phyloP scores from a whole-genome alignment of 106 monocot species.

The Narthecium ossifragum region DNA sequence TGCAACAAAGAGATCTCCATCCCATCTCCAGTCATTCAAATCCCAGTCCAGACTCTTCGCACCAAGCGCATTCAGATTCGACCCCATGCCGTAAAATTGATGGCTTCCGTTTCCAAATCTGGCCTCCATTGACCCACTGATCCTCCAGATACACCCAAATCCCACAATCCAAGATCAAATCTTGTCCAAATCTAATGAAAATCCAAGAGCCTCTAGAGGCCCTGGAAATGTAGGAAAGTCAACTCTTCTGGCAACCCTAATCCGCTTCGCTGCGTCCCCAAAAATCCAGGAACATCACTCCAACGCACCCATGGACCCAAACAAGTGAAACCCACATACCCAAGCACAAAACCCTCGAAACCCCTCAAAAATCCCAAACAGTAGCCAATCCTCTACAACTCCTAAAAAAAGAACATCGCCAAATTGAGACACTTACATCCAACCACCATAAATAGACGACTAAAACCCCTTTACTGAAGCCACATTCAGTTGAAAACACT shows the following conservation, averaged over 20 bases:
- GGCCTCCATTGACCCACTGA: conserved; percentile 30
- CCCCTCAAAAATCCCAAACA: conserved; percentile 4
- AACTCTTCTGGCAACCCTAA: conserved; percentile 7
- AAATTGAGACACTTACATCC: not conserved
- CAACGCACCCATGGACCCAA: conserved; percentile 23
- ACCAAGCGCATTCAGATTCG: conserved; percentile 14
- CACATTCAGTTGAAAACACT: not conserved
- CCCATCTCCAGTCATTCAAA: conserved; percentile 80
- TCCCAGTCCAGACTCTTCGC: conserved; percentile 67
- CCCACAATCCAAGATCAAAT: too few relatives aligned
- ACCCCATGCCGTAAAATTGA: conserved; percentile 16
- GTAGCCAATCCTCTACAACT: not conserved
- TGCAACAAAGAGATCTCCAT: conserved; percentile 59
- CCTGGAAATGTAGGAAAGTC: too few relatives aligned
- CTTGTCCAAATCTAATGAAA: too few relatives aligned
- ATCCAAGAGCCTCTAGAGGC: too few relatives aligned
- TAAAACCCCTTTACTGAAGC: too few relatives aligned
- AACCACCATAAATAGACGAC: not conserved
- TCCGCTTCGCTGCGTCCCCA: conserved; percentile 29
- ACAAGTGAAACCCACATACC: conserved; percentile 43
- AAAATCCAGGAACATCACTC: conserved; percentile 35
- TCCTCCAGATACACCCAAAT: not conserved
- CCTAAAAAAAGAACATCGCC: not conserved
- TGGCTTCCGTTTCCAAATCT: conserved; percentile 15
- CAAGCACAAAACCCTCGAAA: not conserved